Evolutionary conservation across 1,284 basidiomycete genomes (phyloP).

Genomic region (Papiliotrema terrestris): DNA sequence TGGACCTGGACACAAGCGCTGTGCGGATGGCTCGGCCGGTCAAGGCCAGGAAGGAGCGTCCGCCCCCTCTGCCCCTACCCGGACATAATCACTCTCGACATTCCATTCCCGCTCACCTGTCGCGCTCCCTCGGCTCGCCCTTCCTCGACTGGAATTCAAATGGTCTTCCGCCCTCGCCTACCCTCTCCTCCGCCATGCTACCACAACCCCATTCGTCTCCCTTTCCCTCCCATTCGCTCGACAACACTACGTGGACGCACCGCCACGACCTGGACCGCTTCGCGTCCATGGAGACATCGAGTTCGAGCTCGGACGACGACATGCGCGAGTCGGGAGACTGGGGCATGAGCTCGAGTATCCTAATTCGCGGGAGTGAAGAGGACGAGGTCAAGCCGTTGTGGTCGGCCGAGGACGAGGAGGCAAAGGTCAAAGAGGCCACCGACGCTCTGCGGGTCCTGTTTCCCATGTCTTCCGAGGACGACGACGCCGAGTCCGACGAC

Average conservation of each 20-base stretch:
- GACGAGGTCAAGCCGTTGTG: conserved; percentile 16
- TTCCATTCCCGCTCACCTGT: background rate
- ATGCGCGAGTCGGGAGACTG: conserved; percentile 33
- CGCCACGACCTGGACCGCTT: conserved; percentile 20
- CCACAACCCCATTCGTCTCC: conserved; percentile 25
- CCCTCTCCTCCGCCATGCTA: conserved; percentile 11
- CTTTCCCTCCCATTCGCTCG: conserved; percentile 45
- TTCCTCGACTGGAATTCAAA: conserved; percentile 1
- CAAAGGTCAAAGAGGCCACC: conserved; percentile 39
- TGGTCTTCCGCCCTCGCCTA: background rate
- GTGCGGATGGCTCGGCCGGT: background rate
- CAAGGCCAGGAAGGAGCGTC: conserved; percentile 20
- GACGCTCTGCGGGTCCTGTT: conserved; percentile 41
- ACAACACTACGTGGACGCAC: conserved; percentile 44
- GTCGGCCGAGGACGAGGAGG: conserved; percentile 33
- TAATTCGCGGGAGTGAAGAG: conserved; percentile 29
- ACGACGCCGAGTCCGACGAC: conserved; percentile 14
- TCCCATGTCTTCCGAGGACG: conserved; percentile 25
- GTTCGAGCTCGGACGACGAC: conserved; percentile 43
- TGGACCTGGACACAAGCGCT: conserved; percentile 17
- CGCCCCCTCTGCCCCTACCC: conserved; percentile 20
- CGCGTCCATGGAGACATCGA: conserved; percentile 28
- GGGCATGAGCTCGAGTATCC: conserved; percentile 31
- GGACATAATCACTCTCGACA: conserved; percentile 1
- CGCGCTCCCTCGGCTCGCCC: conserved; percentile 9